Conservation (phyloP, 1,139 yeast species). For the Saccharomyces hybrid region DNA sequence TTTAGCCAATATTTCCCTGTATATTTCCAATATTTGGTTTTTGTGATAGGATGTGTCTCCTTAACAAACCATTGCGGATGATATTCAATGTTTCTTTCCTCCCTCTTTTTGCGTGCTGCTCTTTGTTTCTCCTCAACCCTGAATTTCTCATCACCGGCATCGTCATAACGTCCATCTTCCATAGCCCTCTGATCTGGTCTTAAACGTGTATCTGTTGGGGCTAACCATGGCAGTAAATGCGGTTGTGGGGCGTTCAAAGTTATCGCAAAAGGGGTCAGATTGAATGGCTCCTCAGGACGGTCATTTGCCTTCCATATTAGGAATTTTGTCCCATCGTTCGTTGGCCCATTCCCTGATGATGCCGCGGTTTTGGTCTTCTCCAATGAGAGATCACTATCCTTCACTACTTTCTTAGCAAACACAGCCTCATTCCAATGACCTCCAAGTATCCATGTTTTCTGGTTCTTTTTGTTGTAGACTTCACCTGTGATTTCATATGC, state of each 20-base stretch:
- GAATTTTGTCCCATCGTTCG: constrained; percentile 52
- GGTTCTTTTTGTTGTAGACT: constrained; percentile 50
- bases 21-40: constrained; percentile 69
- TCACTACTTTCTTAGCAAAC: constrained; percentile 57
- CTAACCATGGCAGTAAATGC: constrained; percentile 52
- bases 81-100: constrained; percentile 45
- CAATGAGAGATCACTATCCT: constrained; percentile 17
- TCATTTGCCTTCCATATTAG: constrained; percentile 85
- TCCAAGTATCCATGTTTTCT: constrained; percentile 68
- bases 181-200: constrained; percentile 97
- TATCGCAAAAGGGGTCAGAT: constrained; percentile 83
- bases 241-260: constrained; percentile 70
- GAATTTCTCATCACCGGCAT: constrained; percentile 78
- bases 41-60: constrained; percentile 70
- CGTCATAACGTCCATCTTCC: constrained; percentile 91
- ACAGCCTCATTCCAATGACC: constrained; percentile 95
- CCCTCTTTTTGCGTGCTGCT: constrained; percentile 63
- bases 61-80: constrained; percentile 70
- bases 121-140: constrained; percentile 92
- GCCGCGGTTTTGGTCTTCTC: constrained; percentile 17
- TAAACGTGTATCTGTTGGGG: constrained; percentile 87
- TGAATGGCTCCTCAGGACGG: constrained; percentile 81
- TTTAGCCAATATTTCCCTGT: constrained; percentile 69
- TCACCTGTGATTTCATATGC: constrained; percentile 90
- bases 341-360: constrained; percentile 21